Evolutionary conservation across 306 rosid genomes (phyloP).

Genomic region (Acacia confusa): DNA sequence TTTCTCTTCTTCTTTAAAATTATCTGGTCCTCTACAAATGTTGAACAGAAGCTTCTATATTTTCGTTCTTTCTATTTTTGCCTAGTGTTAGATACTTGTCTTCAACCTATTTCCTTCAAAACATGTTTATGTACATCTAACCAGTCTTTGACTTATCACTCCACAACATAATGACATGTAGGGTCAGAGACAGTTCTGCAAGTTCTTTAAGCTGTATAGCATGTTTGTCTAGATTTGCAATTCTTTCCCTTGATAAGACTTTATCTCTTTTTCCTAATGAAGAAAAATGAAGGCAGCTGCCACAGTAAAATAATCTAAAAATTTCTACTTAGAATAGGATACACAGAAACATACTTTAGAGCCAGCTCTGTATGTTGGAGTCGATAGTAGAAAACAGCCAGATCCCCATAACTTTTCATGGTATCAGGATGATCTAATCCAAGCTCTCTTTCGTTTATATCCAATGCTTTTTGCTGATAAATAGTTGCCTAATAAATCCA

Average conservation of each 20-base stretch:
- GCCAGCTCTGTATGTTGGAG: conserved; percentile 99
- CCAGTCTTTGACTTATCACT: neutral
- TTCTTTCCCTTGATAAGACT: neutral
- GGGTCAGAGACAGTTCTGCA: neutral
- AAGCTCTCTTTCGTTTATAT: conserved; percentile 96
- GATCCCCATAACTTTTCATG: conserved; percentile 98
- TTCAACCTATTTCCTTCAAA: neutral
- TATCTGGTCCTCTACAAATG: neutral
- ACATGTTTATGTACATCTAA: neutral
- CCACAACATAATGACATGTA: neutral
- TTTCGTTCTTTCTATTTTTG: conserved; percentile 3
- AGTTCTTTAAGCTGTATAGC: neutral
- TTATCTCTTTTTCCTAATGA: conserved; percentile 5
- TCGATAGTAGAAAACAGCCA: conserved; percentile 96
- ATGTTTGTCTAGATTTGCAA: neutral
- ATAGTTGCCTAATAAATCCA: conserved; percentile 75
- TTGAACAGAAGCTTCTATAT: neutral
- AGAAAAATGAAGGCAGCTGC: conserved; percentile 10
- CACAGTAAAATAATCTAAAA: conserved; percentile 15
- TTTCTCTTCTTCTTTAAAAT: neutral
- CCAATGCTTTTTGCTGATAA: conserved; percentile 97
- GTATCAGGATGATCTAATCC: conserved; percentile 99
- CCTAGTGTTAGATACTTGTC: neutral
- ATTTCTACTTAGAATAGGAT: conserved; percentile 14
- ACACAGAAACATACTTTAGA: conserved; percentile 67